Evolutionary conservation across 768 basidiomycete genomes (phyloP).

Genomic region (Rossbeevera mucosa): DNA sequence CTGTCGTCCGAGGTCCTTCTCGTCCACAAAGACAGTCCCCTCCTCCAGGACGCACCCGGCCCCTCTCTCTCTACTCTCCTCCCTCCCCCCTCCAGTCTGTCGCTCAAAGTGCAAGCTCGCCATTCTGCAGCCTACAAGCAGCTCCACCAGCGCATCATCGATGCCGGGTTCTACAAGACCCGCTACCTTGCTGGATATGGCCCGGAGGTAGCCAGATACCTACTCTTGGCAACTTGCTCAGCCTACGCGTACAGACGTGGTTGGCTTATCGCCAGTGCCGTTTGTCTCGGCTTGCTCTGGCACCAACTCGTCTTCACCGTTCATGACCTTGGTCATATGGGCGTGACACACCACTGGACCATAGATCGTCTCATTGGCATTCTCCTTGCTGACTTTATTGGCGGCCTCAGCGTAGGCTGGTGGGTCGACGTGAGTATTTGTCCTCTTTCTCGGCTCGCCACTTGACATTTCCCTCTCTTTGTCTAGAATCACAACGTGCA

Average conservation of each 20-base stretch:
- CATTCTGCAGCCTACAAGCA: slow-evolving; percentile 77
- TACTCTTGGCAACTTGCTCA: slow-evolving; percentile 54
- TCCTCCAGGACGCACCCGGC: slow-evolving; percentile 28
- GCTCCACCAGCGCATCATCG: slow-evolving; percentile 67
- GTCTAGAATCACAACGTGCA: slow-evolving; percentile 89
- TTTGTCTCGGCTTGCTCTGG: slow-evolving; percentile 86
- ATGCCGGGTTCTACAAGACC: slow-evolving; percentile 82
- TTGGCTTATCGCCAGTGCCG: slow-evolving; percentile 72
- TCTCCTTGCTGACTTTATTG: slow-evolving; percentile 77
- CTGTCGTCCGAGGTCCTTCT: slow-evolving; percentile 59
- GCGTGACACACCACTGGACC: slow-evolving; percentile 84
- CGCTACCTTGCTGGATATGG: slow-evolving; percentile 86
- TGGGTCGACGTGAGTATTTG: slow-evolving; percentile 85
- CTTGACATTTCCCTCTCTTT: slow-evolving; percentile 2
- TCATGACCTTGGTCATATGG: slow-evolving; percentile 94
- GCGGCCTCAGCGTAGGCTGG: slow-evolving; percentile 95
- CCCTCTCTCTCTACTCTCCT: slow-evolving; percentile 44
- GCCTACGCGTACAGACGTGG: slow-evolving; percentile 54
- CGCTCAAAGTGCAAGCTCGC: slow-evolving; percentile 52
- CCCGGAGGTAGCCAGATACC: slow-evolving; percentile 79
- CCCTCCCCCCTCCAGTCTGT: slow-evolving; percentile 51
- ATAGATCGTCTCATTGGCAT: slow-evolving; percentile 77
- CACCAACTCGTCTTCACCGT: slow-evolving; percentile 91
- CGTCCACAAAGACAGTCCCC: slow-evolving; percentile 38
- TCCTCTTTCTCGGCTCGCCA: background rate